Percentiles rank a stretch among this genome's conserved stretches.
These are phyloP conservation scores for Stemphylium beticola DNA, from an alignment of 2,329 filamentous ascomycete genomes.

Conservation along the genomic window DNA sequence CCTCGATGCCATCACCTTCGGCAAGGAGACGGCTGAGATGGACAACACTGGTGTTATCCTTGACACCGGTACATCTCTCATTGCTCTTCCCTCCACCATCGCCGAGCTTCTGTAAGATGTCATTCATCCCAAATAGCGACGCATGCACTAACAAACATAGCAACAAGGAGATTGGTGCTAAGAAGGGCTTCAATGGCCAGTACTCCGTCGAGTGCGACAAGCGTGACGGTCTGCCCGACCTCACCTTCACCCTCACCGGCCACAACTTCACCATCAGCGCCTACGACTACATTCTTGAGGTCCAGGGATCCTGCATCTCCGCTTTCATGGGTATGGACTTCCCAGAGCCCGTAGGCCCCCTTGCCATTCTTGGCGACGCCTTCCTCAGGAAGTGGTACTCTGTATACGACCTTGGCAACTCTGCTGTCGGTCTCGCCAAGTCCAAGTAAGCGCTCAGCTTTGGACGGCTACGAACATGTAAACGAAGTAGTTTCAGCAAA, in stretches of 20 bases:
- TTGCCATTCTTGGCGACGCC: constrained; percentile 91
- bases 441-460: constrained; percentile 64
- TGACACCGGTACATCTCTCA: constrained; percentile 97
- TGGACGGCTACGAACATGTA: not conserved
- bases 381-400: constrained; percentile 88
- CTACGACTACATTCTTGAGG: constrained; percentile 94
- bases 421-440: constrained; percentile 86
- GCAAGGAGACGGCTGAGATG: constrained; percentile 82
- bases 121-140: not conserved
- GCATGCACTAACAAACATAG: constrained; percentile 41
- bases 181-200: constrained; percentile 97
- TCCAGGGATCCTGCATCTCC: constrained; percentile 94
- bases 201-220: constrained; percentile 91
- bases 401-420: constrained; percentile 91
- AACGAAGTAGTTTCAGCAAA: constrained; percentile 5
- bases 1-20: constrained; percentile 88
- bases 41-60: constrained; percentile 96
- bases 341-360: constrained; percentile 83
- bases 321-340: constrained; percentile 94
- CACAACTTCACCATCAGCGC: constrained; percentile 91
- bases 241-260: constrained; percentile 88
- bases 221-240: constrained; percentile 82
- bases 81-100: constrained; percentile 87
- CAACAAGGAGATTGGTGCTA: constrained; percentile 96
- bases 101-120: constrained; percentile 79